Percentiles rank a stretch among this genome's conserved stretches.
Evolutionary conservation across 306 rosid species (phyloP).

Genomic region (Cucurbita ficifolia): DNA sequence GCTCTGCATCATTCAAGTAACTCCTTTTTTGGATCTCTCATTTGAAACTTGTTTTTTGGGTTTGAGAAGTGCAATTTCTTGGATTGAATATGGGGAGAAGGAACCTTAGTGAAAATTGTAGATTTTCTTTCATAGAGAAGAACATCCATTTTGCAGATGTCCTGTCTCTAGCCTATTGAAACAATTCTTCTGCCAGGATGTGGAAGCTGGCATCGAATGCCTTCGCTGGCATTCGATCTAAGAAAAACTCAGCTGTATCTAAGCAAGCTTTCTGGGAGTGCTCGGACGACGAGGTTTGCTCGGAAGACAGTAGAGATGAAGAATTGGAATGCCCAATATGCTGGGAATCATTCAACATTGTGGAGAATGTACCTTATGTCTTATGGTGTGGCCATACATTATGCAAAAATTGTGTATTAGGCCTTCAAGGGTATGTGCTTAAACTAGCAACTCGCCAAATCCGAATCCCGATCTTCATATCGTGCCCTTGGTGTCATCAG

Average conservation of each 20-base stretch:
- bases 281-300: slow-evolving; percentile 75
- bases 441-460: slow-evolving; percentile 56
- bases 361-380: slow-evolving; percentile 89
- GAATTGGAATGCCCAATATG: slow-evolving; percentile 87
- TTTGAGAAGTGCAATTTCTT: background rate
- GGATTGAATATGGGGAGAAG: background rate
- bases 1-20: background rate
- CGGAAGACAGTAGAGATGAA: slow-evolving; percentile 68
- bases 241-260: slow-evolving; percentile 31
- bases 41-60: background rate
- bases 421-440: slow-evolving; percentile 71
- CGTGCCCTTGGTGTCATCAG: slow-evolving; percentile 88
- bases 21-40: background rate
- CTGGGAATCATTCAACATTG: slow-evolving; percentile 84
- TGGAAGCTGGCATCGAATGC: slow-evolving; percentile 70
- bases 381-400: slow-evolving; percentile 92
- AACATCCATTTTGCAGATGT: background rate
- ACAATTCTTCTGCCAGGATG: slow-evolving; percentile 24
- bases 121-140: background rate
- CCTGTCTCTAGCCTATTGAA: background rate
- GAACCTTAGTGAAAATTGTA: background rate
- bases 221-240: slow-evolving; percentile 44
- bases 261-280: slow-evolving; percentile 41
- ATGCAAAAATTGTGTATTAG: slow-evolving; percentile 79
- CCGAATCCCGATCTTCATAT: slow-evolving; percentile 48